phyloP scores from a whole-genome alignment of 2,329 filamentous ascomycete species.

The Colletotrichum agaves region DNA sequence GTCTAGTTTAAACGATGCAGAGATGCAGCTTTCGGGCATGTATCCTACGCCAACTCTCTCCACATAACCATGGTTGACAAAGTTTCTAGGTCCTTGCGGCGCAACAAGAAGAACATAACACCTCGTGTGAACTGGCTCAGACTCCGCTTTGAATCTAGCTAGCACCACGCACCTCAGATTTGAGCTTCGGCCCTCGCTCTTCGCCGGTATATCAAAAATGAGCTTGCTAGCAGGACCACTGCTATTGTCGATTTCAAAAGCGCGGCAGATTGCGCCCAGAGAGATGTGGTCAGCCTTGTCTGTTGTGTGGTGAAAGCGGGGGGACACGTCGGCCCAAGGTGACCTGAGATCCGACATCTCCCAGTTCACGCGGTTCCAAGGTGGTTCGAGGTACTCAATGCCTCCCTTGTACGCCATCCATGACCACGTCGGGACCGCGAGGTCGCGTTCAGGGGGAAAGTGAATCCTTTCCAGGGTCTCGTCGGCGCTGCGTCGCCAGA shows the following conservation, averaged over 20 bases:
- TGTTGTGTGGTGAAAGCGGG: neutral
- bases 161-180: too few relatives aligned
- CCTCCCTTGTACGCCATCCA: slow-evolving; percentile 1
- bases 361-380: neutral
- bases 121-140: too few relatives aligned
- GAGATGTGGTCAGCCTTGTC: too few relatives aligned
- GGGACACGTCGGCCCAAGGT: neutral
- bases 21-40: neutral
- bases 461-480: neutral
- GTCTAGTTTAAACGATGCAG: fast-evolving
- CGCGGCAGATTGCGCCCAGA: too few relatives aligned
- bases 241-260: neutral
- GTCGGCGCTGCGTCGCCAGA: neutral
- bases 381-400: neutral
- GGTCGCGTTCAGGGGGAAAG: neutral
- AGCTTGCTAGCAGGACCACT: too few relatives aligned
- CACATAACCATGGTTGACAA: fast-evolving
- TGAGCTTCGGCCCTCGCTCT: too few relatives aligned
- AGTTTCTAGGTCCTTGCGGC: fast-evolving
- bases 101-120: neutral
- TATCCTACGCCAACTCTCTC: neutral
- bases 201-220: too few relatives aligned
- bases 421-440: neutral
- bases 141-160: too few relatives aligned
- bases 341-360: neutral